A percentile compares a stretch with the other conserved stretches of the same genome.
Evolutionary conservation across 1,284 basidiomycete species (phyloP).

Genomic region (Fistulinella cinereoalba): DNA sequence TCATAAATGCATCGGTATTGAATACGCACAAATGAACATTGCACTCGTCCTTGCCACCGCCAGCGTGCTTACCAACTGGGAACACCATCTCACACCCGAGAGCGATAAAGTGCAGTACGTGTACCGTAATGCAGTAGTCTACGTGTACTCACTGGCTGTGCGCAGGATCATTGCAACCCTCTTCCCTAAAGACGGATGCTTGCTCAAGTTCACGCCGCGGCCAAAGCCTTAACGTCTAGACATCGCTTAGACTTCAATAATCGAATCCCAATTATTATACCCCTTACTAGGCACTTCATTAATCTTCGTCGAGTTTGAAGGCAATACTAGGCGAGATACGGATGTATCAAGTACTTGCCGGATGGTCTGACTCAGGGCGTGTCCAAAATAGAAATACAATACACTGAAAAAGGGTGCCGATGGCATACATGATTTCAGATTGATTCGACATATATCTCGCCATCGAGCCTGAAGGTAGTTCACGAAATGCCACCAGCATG

Average conservation of each 20-base stretch:
- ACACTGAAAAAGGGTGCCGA: no score
- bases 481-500: no score
- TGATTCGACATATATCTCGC: no score
- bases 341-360: no score
- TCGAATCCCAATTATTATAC: conserved; percentile 1
- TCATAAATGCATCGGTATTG: conserved; percentile 90
- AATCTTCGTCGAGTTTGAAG: no score
- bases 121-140: conserved; percentile 1
- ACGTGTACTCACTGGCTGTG: conserved; percentile 2
- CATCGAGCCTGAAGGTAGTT: no score
- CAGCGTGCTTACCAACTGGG: conserved; percentile 80
- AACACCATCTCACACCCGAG: conserved; percentile 79
- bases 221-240: conserved; percentile 19
- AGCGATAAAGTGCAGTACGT: conserved; percentile 84
- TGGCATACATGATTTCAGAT: no score
- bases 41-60: conserved; percentile 86
- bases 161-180: conserved; percentile 85
- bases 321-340: no score
- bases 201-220: conserved; percentile 73
- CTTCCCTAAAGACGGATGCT: conserved; percentile 92
- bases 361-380: no score
- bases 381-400: no score
- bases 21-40: conserved; percentile 94
- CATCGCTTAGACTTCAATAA: not conserved
- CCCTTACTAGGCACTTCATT: conserved; percentile 10